Conservation (phyloP, 1,139 yeast genomes). For the Candida sanyaensis region DNA sequence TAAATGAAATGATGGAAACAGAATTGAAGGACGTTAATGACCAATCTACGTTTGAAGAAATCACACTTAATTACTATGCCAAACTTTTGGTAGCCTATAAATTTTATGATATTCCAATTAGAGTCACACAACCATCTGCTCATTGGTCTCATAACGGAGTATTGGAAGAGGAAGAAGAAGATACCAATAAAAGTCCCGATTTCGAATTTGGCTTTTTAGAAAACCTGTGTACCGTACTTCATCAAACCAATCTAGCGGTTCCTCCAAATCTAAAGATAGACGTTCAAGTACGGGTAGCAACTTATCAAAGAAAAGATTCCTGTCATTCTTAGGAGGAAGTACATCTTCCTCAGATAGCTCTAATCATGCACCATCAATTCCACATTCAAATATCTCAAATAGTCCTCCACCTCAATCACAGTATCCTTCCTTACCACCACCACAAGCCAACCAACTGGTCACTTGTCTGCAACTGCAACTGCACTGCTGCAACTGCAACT, state of each 20-base stretch:
- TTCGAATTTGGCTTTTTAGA: constrained; percentile 10
- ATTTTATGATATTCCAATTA: constrained; percentile 30
- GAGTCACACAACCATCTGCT: not conserved
- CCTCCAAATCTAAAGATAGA: constrained; percentile 7
- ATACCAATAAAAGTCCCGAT: constrained; percentile 4
- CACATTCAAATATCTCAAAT: not conserved
- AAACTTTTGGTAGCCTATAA: constrained; percentile 39
- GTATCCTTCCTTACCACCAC: constrained; percentile 3
- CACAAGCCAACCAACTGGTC: constrained; percentile 8
- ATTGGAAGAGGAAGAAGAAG: constrained; percentile 1
- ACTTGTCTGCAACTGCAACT: not conserved
- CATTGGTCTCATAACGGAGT: not conserved
- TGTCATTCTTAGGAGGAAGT: constrained; percentile 23
- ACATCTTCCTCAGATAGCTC: constrained; percentile 6
- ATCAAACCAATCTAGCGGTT: constrained; percentile 22
- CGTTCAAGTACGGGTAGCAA: constrained; percentile 16
- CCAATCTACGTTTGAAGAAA: constrained; percentile 25
- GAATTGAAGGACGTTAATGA: constrained; percentile 19
- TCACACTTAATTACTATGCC: constrained; percentile 35
- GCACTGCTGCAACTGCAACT: not conserved
- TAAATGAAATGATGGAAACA: constrained; percentile 33
- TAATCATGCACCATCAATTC: not conserved
- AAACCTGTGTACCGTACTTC: constrained; percentile 21
- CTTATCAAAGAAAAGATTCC: constrained; percentile 25
- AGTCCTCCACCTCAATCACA: constrained; percentile 1